Base-by-base conservation (phyloP, 768 basidiomycete genomes). In the Auricularia sp. region DNA sequence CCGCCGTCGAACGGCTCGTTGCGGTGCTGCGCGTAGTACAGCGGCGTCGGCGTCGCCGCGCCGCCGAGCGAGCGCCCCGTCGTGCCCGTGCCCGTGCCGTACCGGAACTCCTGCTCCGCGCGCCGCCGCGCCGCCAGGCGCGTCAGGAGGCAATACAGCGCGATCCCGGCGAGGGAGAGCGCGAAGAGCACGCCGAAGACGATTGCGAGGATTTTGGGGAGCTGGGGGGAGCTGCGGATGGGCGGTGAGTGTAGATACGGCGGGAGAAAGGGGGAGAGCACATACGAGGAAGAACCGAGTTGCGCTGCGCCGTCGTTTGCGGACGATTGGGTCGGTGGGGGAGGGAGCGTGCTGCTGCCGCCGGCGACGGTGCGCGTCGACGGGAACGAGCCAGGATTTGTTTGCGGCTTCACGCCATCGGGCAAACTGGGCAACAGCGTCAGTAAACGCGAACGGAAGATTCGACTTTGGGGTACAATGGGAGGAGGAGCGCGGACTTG, bases 151-250 rank as follows among this genome's bases (percentile, higher is more conserved):
- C 61, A 44, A 61, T 66, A 70, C 43, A 67, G 18, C 12, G 62
- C 51, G 60, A 64, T 18, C 56, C 66, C 18, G 61, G 68, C 36
- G 61, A 70, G 36, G 14, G 61, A 36, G 61, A 29, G 60, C 33
- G 14, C 70, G 63, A 71, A 65, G 65, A 73, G 58, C 7, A 66
- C 29, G 21, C 61, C 64, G 60, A 65, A 65, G 34, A 62, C 64
- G 34, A 65, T 65, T 23, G 64, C 44, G 21, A 65, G 64, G 51
- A 51, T 53, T 12, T 51, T 51, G 11, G 47, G 47, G 6, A 21
- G 14, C 47, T 51, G 47, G 39, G 7, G 39, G 58, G 8, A 59
- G 44, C 34, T 44, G n/a, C n/a, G n/a, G n/a, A 34, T 1, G 58
- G 61, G 5, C 59, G 43, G 34, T 39, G 14, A 7, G 58, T 34